These are phyloP conservation scores for Xylaria sp. DNA, from an alignment of 2,329 filamentous ascomycete species.

Conservation along the genomic window DNA sequence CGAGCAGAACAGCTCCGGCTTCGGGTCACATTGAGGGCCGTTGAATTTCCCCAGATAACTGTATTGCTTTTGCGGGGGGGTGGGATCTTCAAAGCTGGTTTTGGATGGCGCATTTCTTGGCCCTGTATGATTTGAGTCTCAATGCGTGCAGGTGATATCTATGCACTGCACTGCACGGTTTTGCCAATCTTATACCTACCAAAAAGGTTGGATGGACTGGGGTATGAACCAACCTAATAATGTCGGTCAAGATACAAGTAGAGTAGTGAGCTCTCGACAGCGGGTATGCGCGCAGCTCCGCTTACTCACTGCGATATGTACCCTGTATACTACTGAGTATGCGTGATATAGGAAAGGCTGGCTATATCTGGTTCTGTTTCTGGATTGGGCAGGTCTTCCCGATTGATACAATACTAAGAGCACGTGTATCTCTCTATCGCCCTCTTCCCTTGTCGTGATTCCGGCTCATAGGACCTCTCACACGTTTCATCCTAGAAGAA, in stretches of 20 bases:
- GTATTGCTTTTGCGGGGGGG: neutral
- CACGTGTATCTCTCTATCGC: conserved; percentile 14
- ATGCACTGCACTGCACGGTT: conserved; percentile 6
- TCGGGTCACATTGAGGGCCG: neutral
- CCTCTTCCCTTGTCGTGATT: conserved; percentile 10
- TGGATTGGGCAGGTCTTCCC: conserved; percentile 32
- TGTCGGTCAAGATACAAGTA: neutral
- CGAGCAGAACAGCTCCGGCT: neutral
- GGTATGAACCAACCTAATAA: conserved; percentile 14
- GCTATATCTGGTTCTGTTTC: conserved; percentile 5
- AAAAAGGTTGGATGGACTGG: conserved; percentile 10
- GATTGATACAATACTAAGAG: conserved; percentile 17
- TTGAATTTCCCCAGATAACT: neutral
- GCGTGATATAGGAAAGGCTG: neutral
- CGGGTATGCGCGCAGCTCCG: neutral
- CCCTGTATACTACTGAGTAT: conserved; percentile 7
- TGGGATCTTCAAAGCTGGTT: conserved; percentile 1
- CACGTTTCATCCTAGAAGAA: conserved; percentile 30
- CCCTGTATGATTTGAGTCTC: conserved; percentile 26
- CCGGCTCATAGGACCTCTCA: conserved; percentile 19
- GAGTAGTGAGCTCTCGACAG: neutral
- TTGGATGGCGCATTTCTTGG: conserved; percentile 1
- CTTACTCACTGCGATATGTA: conserved; percentile 6
- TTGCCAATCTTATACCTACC: conserved; percentile 2
- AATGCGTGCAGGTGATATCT: conserved; percentile 4